These are phyloP conservation scores for Clitopilus passeckerianus DNA, from an alignment of 768 basidiomycete species.

Conservation along the genomic window DNA sequence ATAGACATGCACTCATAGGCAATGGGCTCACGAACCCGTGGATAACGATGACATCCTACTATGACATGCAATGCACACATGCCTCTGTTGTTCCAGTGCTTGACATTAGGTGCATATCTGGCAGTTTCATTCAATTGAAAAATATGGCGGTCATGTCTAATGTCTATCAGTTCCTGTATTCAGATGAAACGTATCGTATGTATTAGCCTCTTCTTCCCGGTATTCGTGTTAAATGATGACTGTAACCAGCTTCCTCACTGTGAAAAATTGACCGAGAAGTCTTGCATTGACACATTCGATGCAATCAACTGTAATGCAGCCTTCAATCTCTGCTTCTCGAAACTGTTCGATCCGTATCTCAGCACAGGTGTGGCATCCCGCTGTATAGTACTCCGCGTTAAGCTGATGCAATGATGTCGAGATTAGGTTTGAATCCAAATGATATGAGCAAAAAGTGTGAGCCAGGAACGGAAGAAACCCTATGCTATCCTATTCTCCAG, in stretches of 20 bases:
- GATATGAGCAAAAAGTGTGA: slow-evolving; percentile 64
- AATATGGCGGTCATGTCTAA: background rate
- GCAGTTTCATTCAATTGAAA: too few species aligned
- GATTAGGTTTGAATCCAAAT: slow-evolving; percentile 50
- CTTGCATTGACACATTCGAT: slow-evolving; percentile 64
- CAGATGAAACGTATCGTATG: slow-evolving; percentile 57
- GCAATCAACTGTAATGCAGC: slow-evolving; percentile 62
- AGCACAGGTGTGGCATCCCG: slow-evolving; percentile 27
- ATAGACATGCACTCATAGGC: slow-evolving; percentile 24
- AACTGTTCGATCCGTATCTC: slow-evolving; percentile 37
- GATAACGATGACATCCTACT: slow-evolving; percentile 34
- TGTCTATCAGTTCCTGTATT: slow-evolving; percentile 30
- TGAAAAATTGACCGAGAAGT: slow-evolving; percentile 42
- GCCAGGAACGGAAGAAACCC: slow-evolving; percentile 35
- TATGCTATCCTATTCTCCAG: slow-evolving; percentile 56
- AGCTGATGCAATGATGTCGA: background rate
- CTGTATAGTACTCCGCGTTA: background rate
- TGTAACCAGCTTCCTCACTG: slow-evolving; percentile 57
- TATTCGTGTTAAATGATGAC: background rate
- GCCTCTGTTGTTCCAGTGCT: slow-evolving; percentile 30
- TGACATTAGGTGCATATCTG: slow-evolving; percentile 19
- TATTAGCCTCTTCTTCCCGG: background rate
- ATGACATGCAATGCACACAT: slow-evolving; percentile 51
- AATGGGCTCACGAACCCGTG: slow-evolving; percentile 60
- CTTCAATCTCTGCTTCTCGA: slow-evolving; percentile 50